Percentiles rank a stretch among this genome's conserved stretches.
Evolutionary conservation across 352 stramenopile species (phyloP).

Genomic region (Pythium insidiosum): DNA sequence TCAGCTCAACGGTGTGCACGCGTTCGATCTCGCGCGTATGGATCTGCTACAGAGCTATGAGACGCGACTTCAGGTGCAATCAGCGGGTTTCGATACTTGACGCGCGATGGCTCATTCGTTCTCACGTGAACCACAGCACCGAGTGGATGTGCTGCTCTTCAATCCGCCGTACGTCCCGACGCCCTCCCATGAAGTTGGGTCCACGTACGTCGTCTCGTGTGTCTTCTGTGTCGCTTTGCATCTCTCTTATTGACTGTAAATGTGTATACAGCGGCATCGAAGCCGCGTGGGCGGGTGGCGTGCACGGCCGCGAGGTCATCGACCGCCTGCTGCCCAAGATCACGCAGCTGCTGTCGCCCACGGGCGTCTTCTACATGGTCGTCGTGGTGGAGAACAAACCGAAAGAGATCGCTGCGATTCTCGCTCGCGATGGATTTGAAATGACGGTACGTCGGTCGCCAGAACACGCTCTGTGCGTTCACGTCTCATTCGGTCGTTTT

Average conservation of each 20-base stretch:
- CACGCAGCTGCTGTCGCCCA: slow-evolving; percentile 65
- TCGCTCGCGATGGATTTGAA: slow-evolving; percentile 53
- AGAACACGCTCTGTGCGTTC: background rate
- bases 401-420: slow-evolving; percentile 83
- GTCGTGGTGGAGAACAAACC: slow-evolving; percentile 96
- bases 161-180: slow-evolving; percentile 99
- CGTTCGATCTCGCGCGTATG: slow-evolving; percentile 76
- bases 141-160: slow-evolving; percentile 95
- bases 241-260: background rate
- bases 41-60: slow-evolving; percentile 75
- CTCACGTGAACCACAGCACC: slow-evolving; percentile 12
- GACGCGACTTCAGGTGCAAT: slow-evolving; percentile 33
- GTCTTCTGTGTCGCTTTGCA: background rate
- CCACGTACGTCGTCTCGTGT: slow-evolving; percentile 39
- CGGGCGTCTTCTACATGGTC: slow-evolving; percentile 96
- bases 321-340: slow-evolving; percentile 93
- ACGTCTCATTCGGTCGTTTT: slow-evolving; percentile 14
- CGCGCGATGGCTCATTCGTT: slow-evolving; percentile 6
- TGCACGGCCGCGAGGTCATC: slow-evolving; percentile 91
- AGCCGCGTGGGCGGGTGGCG: slow-evolving; percentile 94
- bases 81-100: no score
- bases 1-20: slow-evolving; percentile 62
- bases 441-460: slow-evolving; percentile 34
- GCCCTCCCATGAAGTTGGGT: slow-evolving; percentile 91
- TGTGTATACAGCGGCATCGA: slow-evolving; percentile 83